Evolutionary conservation across 2,329 filamentous ascomycete species (phyloP), one percentile per base, ranked within the genome.

Genomic region (Samsoniella hepiali): DNA sequence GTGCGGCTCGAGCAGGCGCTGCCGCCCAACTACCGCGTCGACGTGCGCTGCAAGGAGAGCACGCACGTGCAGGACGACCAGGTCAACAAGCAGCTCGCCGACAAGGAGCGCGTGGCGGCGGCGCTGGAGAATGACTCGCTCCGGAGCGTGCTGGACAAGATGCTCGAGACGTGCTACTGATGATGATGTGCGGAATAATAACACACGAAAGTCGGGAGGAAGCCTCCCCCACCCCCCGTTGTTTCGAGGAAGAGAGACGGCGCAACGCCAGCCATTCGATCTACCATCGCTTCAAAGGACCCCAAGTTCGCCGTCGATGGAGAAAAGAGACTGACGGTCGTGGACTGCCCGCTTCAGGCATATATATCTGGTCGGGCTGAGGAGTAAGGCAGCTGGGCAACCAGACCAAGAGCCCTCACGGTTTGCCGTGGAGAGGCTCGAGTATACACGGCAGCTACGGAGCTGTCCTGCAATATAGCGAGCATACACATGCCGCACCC

Each of bases 71-170:
- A 96, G 65, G 94, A 92, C 53, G 93, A 97, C 67, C 93, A 97
- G 74, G 93, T 97, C 59, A 97, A 96, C 79, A 97, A 97, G 81
- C 95, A 99, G 77, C 80, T 99, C 50, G 91, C 88, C 40, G 95
- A 99, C 78, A 99, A 98, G 81, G 95, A 99, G 79, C 84, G 95
- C 65, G 95, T 99, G 51, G 93, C 94, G 1, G 95, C 95, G 10
- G 95, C 95, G 7, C 80, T 97, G 69, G 95, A 98, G 77, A 99
- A 99, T 74, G 91, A 91, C 63, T 96, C 91, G 1, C 79, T 99
- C 65, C 92, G 91, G 81, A 88, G 88, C 47, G 91, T 97, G 38
- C 82, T 99, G 67, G 88, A 91, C 74, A 97, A 95, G 77, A 98
- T 99, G 95, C 82, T 98, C 66, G 88, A 91, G 73, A 94, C 90